Base-by-base conservation (phyloP, 1,284 basidiomycete species). In the Pyrrhoderma noxium region DNA sequence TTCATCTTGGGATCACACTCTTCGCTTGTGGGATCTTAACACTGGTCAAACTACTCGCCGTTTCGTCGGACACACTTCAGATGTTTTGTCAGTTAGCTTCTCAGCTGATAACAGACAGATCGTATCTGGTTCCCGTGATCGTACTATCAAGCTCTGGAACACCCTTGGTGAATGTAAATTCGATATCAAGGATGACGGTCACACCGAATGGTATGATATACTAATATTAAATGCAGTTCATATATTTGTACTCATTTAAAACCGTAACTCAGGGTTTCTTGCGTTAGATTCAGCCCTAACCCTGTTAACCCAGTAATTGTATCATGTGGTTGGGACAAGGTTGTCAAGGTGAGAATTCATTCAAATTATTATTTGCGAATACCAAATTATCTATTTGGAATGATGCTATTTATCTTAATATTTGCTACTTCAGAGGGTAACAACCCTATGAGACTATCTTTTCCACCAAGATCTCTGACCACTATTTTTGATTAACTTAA, bases 101-200 rank as follows among this genome's bases (percentile, higher is more conserved):
- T 93, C 89, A 58, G 93, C 93, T 58, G 93, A 95, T 74, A 96
- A 96, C 84, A 79, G 93, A 67, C 95, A 99, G 72, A 99, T 99
- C 68, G 96, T 99, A 61, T 97, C 93, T 56, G 96, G 93, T 54
- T 94, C 93, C 58, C 89, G 96, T 62, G 96, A 99, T 82, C 80
- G 79, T 69, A 88, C 89, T 51, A 99, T 99, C 80, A 99, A 99
- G 74, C 89, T 99, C 66, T 99, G 96, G 96, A 99, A 99, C 79
- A 99, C 96, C 59, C 86, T 99, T 60, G 96, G 96, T 67, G 96
- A 99, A 75, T 99, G 96, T 82, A 99, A 99, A 74, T 99, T 93
- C 72, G 92, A 98, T 73, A 99, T 99, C 74, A 92, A 93, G 75
- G 95, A 99, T 64, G 96, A 99, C 63, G 93, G 95, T 60, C 96